These are phyloP conservation scores for Chlorella sp. DNA, from an alignment of 139 green algal genomes.

Conservation along the genomic window DNA sequence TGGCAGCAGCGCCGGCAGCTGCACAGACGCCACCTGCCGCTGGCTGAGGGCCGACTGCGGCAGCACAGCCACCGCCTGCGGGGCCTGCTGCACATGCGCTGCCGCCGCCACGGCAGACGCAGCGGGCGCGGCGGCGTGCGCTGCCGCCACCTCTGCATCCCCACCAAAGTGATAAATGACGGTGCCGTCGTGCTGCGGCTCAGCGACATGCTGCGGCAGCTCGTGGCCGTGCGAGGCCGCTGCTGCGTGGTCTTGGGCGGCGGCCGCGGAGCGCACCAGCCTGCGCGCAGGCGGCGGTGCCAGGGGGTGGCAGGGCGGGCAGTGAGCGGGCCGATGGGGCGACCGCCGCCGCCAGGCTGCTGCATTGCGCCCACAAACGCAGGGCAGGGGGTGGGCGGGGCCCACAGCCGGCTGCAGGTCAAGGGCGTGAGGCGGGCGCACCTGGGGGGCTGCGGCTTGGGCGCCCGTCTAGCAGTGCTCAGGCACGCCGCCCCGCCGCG, in stretches of 20 bases:
- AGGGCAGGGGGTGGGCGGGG: neutral
- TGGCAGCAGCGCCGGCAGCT: neutral
- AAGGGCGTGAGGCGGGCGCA: neutral
- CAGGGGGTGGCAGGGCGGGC: neutral
- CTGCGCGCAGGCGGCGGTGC: neutral
- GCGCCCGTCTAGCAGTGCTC: neutral
- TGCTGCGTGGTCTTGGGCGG: neutral
- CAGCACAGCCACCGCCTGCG: neutral
- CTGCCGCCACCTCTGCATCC: neutral
- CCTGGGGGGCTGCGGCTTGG: neutral
- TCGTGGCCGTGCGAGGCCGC: neutral
- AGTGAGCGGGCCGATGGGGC: neutral
- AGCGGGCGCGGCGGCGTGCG: neutral
- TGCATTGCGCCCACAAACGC: neutral
- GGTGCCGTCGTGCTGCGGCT: constrained; percentile 10
- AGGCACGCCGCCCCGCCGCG: neutral
- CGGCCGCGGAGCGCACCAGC: constrained; percentile 15
- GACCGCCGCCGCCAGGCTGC: neutral
- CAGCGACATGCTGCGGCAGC: constrained; percentile 3
- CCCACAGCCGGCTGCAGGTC: neutral
- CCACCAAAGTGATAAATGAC: constrained; percentile 13
- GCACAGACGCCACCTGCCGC: neutral
- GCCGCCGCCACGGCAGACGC: neutral
- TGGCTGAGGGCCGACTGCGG: neutral
- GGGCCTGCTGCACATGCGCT: neutral